Percentiles rank a stretch among this genome's conserved stretches.
Evolutionary conservation across 2,329 filamentous ascomycete genomes (phyloP).

Genomic region (Dothideomycetes sp.): DNA sequence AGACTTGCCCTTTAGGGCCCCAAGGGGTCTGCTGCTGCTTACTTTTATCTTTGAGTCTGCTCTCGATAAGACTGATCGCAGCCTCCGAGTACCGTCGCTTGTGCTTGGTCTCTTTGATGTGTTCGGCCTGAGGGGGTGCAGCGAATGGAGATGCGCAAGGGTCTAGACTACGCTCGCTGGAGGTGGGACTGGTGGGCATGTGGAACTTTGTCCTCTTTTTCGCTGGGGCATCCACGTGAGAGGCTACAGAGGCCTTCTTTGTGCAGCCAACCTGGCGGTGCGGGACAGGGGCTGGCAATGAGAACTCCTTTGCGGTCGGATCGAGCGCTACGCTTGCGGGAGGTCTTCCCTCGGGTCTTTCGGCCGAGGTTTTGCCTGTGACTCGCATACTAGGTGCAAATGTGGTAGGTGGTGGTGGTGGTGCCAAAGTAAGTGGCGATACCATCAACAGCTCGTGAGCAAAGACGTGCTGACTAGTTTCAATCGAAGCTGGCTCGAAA

Average conservation of each 20-base stretch:
- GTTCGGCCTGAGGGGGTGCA: not conserved
- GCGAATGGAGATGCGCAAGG: not conserved
- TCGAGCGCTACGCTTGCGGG: not conserved
- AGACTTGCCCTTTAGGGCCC: not conserved
- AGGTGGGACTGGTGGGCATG: not conserved
- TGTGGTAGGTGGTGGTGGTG: not conserved
- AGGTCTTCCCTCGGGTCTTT: not conserved
- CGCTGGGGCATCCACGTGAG: constrained; percentile 1
- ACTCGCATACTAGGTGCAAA: not conserved
- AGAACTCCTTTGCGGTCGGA: not conserved
- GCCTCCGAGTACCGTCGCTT: constrained; percentile 19
- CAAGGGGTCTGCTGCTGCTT: not conserved
- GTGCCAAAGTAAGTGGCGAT: not conserved
- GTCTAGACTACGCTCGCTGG: not conserved
- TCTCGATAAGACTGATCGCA: constrained; percentile 15
- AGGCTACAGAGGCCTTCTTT: not conserved
- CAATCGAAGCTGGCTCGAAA: not conserved
- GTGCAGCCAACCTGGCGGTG: not conserved
- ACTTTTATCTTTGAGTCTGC: constrained; percentile 8
- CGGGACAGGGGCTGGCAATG: not conserved
- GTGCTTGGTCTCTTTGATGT: constrained; percentile 5
- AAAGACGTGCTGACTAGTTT: not conserved
- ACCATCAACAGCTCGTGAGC: not conserved
- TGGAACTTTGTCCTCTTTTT: not conserved
- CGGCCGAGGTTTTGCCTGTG: no score